phyloP scores from a whole-genome alignment of 805 yeast species.

The Starmerella tilneyi region DNA sequence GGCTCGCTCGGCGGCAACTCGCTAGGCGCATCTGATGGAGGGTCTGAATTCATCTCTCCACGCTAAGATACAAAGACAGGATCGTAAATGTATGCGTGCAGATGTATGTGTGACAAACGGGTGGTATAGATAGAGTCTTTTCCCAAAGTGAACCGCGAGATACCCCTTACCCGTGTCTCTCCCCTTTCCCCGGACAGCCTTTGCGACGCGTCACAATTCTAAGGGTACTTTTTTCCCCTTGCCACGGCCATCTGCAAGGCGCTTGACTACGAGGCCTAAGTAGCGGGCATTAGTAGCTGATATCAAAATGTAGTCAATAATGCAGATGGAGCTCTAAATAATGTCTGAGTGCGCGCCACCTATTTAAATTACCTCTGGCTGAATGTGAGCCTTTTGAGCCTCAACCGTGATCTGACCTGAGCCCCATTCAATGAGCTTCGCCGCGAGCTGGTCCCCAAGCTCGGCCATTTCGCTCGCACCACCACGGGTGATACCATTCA shows the following conservation, averaged over 20 bases:
- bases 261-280: no score
- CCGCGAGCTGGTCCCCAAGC: slow-evolving; percentile 48
- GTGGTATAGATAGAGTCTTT: background rate
- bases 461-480: slow-evolving; percentile 74
- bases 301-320: no score
- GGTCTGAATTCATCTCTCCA: slow-evolving; percentile 12
- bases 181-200: background rate
- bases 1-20: slow-evolving; percentile 11
- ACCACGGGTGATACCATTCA: slow-evolving; percentile 68
- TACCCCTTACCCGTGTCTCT: slow-evolving; percentile 6
- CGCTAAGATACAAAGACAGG: no score
- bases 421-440: slow-evolving; percentile 47
- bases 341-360: no score
- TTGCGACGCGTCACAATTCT: slow-evolving; percentile 1
- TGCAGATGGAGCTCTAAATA: no score
- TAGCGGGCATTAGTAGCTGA: no score
- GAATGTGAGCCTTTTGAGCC: slow-evolving; percentile 7
- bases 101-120: slow-evolving; percentile 1
- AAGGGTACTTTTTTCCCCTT: no score
- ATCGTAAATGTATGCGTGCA: no score
- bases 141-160: background rate
- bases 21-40: slow-evolving; percentile 14
- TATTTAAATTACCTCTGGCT: no score
- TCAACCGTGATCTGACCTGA: slow-evolving; percentile 22
- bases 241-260: no score